These are phyloP conservation scores for Anthracocystis walkeri DNA, from an alignment of 1,284 basidiomycete species.

Conservation along the genomic window DNA sequence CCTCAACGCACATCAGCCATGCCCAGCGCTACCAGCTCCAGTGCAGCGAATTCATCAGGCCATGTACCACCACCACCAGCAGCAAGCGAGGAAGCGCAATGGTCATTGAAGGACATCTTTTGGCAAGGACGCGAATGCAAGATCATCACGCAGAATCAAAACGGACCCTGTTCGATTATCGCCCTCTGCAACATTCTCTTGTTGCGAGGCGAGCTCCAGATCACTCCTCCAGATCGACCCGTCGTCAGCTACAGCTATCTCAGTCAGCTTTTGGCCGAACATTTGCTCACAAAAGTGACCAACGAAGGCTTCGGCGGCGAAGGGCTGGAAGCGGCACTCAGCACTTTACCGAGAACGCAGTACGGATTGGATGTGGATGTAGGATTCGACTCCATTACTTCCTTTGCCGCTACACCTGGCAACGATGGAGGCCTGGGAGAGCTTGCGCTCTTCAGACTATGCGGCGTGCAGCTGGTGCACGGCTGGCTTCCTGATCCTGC, in stretches of 20 bases:
- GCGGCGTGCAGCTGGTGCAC: slow-evolving; percentile 83
- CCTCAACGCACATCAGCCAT: slow-evolving; percentile 2
- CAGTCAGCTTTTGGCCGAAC: slow-evolving; percentile 83
- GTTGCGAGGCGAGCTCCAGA: slow-evolving; percentile 46
- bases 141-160: slow-evolving; percentile 71
- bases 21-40: neutral
- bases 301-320: slow-evolving; percentile 29
- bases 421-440: slow-evolving; percentile 75
- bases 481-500: slow-evolving; percentile 90
- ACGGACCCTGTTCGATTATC: slow-evolving; percentile 85
- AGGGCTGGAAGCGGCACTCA: slow-evolving; percentile 81
- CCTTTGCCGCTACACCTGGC: slow-evolving; percentile 39
- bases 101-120: slow-evolving; percentile 60
- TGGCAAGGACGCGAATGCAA: slow-evolving; percentile 54
- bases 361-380: slow-evolving; percentile 74
- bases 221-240: slow-evolving; percentile 74
- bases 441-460: slow-evolving; percentile 84
- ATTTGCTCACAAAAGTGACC: slow-evolving; percentile 75
- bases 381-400: slow-evolving; percentile 50
- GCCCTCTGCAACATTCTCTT: slow-evolving; percentile 74
- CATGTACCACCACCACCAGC: neutral
- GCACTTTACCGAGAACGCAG: slow-evolving; percentile 81
- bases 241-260: slow-evolving; percentile 86
- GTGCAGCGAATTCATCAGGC: neutral
- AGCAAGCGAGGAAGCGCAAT: slow-evolving; percentile 55